Base-by-base conservation (phyloP, 108 stramenopile species). In the Skeletonema marinoi region DNA sequence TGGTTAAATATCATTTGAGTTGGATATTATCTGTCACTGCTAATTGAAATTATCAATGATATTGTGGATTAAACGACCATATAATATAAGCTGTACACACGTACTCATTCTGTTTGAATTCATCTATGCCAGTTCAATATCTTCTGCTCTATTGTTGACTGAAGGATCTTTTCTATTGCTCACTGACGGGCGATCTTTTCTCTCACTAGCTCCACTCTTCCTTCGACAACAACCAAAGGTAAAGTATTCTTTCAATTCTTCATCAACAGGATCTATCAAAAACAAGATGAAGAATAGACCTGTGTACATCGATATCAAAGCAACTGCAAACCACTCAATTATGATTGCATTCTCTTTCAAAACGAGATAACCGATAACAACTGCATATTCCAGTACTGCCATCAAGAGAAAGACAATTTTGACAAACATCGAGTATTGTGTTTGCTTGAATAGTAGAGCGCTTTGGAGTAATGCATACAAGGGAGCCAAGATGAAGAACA, bases 381-480 rank as follows among this genome's bases (percentile, higher is more conserved):
- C 9, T 10, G 25, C 54, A 25, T 9, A n/a, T 56, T 56, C 54
- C 0, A n/a, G 29, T 21, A 56, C 25, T 56, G 54, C 54, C 25
- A 56, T 1, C 54, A 56, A 56, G 2, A 56, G 6, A 56, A 56
- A 25, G 10, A 25, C 2, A 7, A 25, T 56, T 56, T 56, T 25
- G 54, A 29, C 10, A 29, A 7, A 56, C 7, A 56, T 3, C 41
- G 46, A 8, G 42, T 64, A 51, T 6, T 13, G n/a, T 42, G 6
- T 51, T 51, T 64, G 63, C 21, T 44, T 64, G 63, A 17, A 44
- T 3, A 44, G 63, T 19, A 64, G 41, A 64, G 48, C 63, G 63
- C 63, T 13, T 64, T 64, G 63, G 13, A 51, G 63, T 64, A 64
- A 3, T 7, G 46, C 63, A 64, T 64, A 64, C 7, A 41, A 48